Percentiles rank a stretch among this genome's conserved stretches.
Evolutionary conservation across 2,329 filamentous ascomycete species (phyloP).

Genomic region (Colletotrichum simmondsii): DNA sequence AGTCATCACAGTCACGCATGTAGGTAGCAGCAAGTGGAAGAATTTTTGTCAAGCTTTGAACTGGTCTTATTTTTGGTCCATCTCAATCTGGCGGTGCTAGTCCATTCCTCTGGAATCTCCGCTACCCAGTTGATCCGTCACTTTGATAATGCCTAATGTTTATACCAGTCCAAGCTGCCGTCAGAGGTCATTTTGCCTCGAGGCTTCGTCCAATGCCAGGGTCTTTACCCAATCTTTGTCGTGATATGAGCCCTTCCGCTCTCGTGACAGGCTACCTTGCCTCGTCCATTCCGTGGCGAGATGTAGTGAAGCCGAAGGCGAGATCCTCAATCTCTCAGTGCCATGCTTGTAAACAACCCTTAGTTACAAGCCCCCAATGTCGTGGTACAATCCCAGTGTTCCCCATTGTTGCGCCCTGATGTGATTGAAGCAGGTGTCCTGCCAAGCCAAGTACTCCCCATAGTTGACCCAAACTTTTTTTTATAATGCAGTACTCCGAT

Average conservation of each 20-base stretch:
- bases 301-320: slow-evolving; percentile 3
- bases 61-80: background rate
- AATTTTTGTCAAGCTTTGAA: background rate
- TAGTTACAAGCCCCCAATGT: slow-evolving; percentile 22
- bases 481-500: slow-evolving; percentile 63
- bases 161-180: slow-evolving; percentile 7
- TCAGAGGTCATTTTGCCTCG: background rate
- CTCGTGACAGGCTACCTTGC: background rate
- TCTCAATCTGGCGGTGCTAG: slow-evolving; percentile 17
- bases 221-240: background rate
- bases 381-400: slow-evolving; percentile 29
- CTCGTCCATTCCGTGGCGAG: slow-evolving; percentile 8
- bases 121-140: slow-evolving; percentile 11
- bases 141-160: background rate
- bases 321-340: slow-evolving; percentile 34
- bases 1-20: slow-evolving; percentile 11
- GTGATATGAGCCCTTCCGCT: background rate
- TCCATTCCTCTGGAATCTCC: background rate
- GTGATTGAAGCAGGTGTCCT: slow-evolving; percentile 39
- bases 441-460: slow-evolving; percentile 41
- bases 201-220: slow-evolving; percentile 2
- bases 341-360: slow-evolving; percentile 48
- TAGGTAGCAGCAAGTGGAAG: background rate
- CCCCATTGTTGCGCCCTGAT: slow-evolving; percentile 43
- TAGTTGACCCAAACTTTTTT: slow-evolving; percentile 41